Base-by-base conservation (phyloP, 495 filamentous ascomycete species). In the Trichocladium antarcticum region DNA sequence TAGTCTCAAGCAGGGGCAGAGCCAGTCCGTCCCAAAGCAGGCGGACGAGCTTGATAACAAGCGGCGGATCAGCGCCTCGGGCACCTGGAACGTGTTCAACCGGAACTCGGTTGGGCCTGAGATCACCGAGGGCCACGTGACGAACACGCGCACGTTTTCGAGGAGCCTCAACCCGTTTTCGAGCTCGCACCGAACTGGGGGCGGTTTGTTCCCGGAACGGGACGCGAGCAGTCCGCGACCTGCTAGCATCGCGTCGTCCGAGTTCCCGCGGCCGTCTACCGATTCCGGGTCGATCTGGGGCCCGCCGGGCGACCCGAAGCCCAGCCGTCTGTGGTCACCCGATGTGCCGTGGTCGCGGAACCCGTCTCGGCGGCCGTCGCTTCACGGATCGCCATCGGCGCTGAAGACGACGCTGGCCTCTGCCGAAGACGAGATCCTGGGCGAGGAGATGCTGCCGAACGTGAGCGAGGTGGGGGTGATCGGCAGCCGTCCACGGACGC, bases 191-290 rank as follows among this genome's bases (percentile, higher is more conserved):
- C 76, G 83, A 57, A 70, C 82, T n/a, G 78, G 78, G 45, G 74
- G 83, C 53, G 79, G 78, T n/a, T 76, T 79, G 42, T 86, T 79
- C 71, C 74, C 79, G 22, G 73, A 78, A 19, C 71, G 82, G 15
- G 78, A 81, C 40, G 75, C 81, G 12, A 71, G 82, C 42, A 87
- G 84, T 31, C 83, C 85, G 2, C 72, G 87, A 21, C 86, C 87
- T 20, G 76, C 82, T 2, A 90, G 87, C 12, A 85, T 84, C 22
- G 82, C 85, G 7, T 89, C 86, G 0, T 81, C 81, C 42, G 87
- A 92, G 43, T 72, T 90, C 38, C 83, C 85, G 1, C 76, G 85
- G 48, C 87, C 87, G 0, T 90, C 87, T 2, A 87, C 82, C 8
- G 87, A 92, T 38, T 85, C 81, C 22, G 77, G 62, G 12, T 70